Evolutionary conservation across 331 rosid species (phyloP), one percentile per base, ranked within the genome.

Genomic region (Pyracantha coccinea): DNA sequence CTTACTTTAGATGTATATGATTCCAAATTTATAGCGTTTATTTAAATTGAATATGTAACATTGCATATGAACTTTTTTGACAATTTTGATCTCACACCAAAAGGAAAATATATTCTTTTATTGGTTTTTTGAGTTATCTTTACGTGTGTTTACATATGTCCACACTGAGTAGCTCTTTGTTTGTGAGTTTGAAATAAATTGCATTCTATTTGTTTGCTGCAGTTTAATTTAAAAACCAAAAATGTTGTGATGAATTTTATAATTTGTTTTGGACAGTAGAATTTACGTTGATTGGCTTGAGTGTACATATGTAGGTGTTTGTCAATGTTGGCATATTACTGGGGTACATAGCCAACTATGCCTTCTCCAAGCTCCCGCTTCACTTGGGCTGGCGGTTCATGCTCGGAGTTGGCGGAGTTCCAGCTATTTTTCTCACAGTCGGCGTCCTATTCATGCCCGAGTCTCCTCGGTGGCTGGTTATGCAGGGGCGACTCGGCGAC

Each of bases 391-490:
- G 97, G 98, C 83, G 98, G 6, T 23, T 91, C 50, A 93, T 93
- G 98, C 88, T 93, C 1, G 98, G 97, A 52, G 6, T 90, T 0
- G 96, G 93, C 0, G 87, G 89, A 3, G 0, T 93, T n/a, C 97
- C 97, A 0, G 82, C 97, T 0, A 50, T 85, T 1, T 2, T 87
- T 25, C 65, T 93, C 8, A 81, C 72, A 3, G 5, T 86, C 0
- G 91, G 87, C 10, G 90, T 85, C 12, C n/a, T 93, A 44, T 82
- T 83, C 66, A 91, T 93, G 96, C 97, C 97, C 0, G 98, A 91
- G 45, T 91, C 97, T 0, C 97, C 98, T 0, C 84, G 98, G 2
- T 93, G 98, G 98, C 91, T 93, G 0, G 90, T 93, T 4, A 87
- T 91, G 95, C 81, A 80, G 9, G 98, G 98, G 6, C 88, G 91